These are phyloP conservation scores for Chrysoporthe cubensis DNA, from an alignment of 2,329 filamentous ascomycete species.

Conservation along the genomic window DNA sequence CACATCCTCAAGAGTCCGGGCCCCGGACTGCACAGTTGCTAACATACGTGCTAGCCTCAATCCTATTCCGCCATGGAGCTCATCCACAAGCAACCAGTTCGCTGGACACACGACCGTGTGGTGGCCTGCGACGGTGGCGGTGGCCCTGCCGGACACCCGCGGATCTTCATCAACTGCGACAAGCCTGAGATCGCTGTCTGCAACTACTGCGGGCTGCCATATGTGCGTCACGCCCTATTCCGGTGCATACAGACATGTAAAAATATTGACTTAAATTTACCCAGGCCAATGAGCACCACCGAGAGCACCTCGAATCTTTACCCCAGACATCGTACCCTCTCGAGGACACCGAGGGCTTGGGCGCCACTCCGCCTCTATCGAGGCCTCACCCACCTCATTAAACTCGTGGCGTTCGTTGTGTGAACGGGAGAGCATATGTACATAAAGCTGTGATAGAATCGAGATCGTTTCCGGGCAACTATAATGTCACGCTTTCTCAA, in stretches of 20 bases:
- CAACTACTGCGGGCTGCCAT: conserved; percentile 92
- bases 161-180: conserved; percentile 96
- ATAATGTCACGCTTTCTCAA: not conserved
- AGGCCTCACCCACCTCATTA: conserved; percentile 26
- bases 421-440: conserved; percentile 3
- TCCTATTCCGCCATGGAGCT: conserved; percentile 90
- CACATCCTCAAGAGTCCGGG: not conserved
- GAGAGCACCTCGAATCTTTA: conserved; percentile 80
- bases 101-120: conserved; percentile 81
- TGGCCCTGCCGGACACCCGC: conserved; percentile 86
- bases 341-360: conserved; percentile 43
- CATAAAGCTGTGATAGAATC: conserved; percentile 18
- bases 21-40: not conserved
- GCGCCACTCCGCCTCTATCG: conserved; percentile 23
- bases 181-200: conserved; percentile 92
- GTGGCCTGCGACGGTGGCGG: conserved; percentile 93
- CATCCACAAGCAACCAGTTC: conserved; percentile 93
- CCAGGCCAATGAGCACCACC: conserved; percentile 89
- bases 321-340: conserved; percentile 83
- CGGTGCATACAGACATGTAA: conserved; percentile 5
- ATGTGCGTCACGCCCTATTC: conserved; percentile 62
- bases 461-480: not conserved
- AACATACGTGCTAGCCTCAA: conserved; percentile 69
- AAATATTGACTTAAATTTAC: not conserved
- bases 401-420: not conserved